Conservation (phyloP, 2,329 filamentous ascomycete species). For the Trichophyton simii region DNA sequence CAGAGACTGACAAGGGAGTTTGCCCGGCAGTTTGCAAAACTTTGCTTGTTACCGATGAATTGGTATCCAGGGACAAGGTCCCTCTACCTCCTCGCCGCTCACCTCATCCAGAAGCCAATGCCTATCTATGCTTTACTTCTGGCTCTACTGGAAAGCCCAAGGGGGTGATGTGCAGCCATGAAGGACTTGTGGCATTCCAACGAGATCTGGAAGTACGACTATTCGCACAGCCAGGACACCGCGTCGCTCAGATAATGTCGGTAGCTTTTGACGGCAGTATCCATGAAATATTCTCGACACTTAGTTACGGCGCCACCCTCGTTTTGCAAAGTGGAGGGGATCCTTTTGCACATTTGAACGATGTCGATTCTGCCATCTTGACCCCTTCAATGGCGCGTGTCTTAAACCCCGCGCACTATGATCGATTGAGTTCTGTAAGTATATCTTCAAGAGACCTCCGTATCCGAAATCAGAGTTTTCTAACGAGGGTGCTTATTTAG, state of each 20-base stretch:
- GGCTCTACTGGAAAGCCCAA: slow-evolving; percentile 34
- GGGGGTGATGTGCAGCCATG: slow-evolving; percentile 28
- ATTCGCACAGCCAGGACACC: slow-evolving; percentile 16
- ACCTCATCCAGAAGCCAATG: slow-evolving; percentile 8
- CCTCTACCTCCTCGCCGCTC: no score
- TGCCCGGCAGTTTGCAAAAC: not conserved
- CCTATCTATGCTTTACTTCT: slow-evolving; percentile 36
- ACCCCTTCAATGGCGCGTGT: not conserved
- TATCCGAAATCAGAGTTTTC: not conserved
- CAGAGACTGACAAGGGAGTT: not conserved
- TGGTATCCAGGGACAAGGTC: not conserved
- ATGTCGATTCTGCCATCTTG: not conserved
- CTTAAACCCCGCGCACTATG: not conserved
- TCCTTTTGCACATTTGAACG: not conserved
- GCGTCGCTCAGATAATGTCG: slow-evolving; percentile 2
- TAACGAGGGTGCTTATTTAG: not conserved
- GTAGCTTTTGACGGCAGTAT: not conserved
- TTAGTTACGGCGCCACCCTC: not conserved
- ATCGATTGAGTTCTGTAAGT: not conserved
- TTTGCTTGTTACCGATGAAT: not conserved
- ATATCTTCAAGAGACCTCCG: not conserved
- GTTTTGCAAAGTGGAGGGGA: not conserved
- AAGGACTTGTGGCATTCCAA: slow-evolving; percentile 27
- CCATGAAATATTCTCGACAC: not conserved
- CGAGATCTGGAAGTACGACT: slow-evolving; percentile 25